phyloP scores from a whole-genome alignment of 352 stramenopile species.

The Blastocystis sp. region DNA sequence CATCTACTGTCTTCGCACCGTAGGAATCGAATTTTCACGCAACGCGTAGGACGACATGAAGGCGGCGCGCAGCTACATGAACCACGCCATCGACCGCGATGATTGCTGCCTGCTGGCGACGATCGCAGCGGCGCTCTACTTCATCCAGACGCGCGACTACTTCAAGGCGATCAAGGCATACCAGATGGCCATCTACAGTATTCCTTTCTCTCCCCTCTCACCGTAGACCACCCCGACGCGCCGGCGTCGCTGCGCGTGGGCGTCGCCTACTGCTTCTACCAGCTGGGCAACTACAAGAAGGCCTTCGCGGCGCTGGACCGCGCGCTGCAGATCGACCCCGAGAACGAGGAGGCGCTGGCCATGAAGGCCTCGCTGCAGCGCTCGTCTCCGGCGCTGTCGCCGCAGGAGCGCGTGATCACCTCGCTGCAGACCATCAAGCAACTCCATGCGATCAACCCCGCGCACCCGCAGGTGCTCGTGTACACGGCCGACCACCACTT shows the following conservation, averaged over 20 bases:
- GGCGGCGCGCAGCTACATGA: constrained; percentile 35
- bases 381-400: constrained; percentile 9
- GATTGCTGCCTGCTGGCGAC: constrained; percentile 28
- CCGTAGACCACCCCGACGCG: constrained; percentile 32
- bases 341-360: constrained; percentile 37
- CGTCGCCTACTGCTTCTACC: constrained; percentile 65
- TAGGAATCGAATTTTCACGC: neutral
- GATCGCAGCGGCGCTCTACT: constrained; percentile 47
- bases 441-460: constrained; percentile 20
- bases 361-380: constrained; percentile 58
- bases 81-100: constrained; percentile 52
- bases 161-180: constrained; percentile 55
- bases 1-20: constrained; percentile 64
- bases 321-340: constrained; percentile 42
- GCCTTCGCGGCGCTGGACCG: constrained; percentile 41
- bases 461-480: constrained; percentile 24
- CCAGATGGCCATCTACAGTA: constrained; percentile 49
- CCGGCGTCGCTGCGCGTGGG: constrained; percentile 54
- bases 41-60: constrained; percentile 60
- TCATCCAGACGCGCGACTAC: constrained; percentile 61
- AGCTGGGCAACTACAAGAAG: constrained; percentile 67
- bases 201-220: neutral
- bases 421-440: constrained; percentile 62
- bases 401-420: constrained; percentile 25
- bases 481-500: constrained; percentile 64